Percentiles rank a stretch among this genome's conserved stretches.
phyloP scores from a whole-genome alignment of 345 rosid genomes.

The Conringia planisiliqua region DNA sequence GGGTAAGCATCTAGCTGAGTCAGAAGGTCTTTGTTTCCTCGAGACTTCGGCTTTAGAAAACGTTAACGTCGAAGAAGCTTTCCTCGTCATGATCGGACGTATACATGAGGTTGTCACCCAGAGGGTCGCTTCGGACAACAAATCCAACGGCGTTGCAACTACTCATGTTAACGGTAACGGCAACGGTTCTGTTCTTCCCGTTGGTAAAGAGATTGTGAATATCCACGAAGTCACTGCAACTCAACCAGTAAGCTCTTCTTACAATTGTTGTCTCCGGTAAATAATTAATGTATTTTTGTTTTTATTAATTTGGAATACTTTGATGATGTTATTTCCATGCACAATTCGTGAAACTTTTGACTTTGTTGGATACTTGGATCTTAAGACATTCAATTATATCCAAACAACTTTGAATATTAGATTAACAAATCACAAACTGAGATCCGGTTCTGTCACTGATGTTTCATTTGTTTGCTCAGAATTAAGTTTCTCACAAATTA shows the following conservation, averaged over 20 bases:
- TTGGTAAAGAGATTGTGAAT: constrained; percentile 52
- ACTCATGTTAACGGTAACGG: background rate
- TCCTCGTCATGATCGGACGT: constrained; percentile 57
- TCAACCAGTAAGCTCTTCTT: constrained; percentile 37
- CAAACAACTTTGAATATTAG: background rate
- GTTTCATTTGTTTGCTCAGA: background rate
- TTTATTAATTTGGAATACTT: background rate
- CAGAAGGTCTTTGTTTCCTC: constrained; percentile 63
- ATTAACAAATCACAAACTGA: background rate
- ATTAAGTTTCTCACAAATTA: background rate
- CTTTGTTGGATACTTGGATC: background rate
- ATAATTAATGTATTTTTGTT: background rate
- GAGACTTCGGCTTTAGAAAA: constrained; percentile 82
- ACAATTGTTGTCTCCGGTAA: constrained; percentile 48
- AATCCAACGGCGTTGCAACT: constrained; percentile 32
- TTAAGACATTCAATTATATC: background rate
- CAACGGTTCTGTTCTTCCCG: constrained; percentile 29
- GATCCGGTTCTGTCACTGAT: background rate
- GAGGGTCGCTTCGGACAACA: constrained; percentile 43
- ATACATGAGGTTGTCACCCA: constrained; percentile 57
- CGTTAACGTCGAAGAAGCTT: constrained; percentile 73
- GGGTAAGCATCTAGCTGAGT: constrained; percentile 56
- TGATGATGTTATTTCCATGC: background rate
- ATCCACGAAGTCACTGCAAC: constrained; percentile 71
- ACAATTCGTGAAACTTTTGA: background rate